phyloP scores from a whole-genome alignment of 176 grass and related monocot genomes.

The Luzula sylvatica region DNA sequence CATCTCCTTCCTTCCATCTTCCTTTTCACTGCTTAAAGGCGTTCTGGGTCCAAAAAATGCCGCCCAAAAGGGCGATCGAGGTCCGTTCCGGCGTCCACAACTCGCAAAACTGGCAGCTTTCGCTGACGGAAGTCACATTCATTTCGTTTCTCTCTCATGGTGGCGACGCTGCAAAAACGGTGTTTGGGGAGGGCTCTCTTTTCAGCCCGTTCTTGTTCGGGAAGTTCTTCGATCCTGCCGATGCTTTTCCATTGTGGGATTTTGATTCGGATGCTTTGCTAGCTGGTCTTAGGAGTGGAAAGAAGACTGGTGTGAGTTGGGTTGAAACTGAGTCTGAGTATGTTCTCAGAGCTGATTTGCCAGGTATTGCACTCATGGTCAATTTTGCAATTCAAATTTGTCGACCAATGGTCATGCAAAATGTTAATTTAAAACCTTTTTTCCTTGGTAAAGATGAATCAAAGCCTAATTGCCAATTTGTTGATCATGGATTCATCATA shows the following conservation, averaged over 20 bases:
- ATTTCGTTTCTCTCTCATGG: constrained; percentile 26
- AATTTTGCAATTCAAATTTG: no score
- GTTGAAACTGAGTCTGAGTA: constrained; percentile 50
- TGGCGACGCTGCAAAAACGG: constrained; percentile 34
- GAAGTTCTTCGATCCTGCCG: constrained; percentile 93
- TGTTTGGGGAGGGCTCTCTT: constrained; percentile 69
- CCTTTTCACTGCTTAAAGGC: neutral
- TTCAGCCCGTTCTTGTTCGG: constrained; percentile 79
- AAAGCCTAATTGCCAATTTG: no score
- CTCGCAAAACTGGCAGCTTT: constrained; percentile 59
- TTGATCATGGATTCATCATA: no score
- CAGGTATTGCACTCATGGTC: constrained; percentile 29
- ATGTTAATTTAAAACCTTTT: no score
- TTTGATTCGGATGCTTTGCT: constrained; percentile 65
- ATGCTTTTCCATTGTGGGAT: constrained; percentile 93
- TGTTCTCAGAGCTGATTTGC: constrained; percentile 44
- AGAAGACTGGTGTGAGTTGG: constrained; percentile 53
- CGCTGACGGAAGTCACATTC: constrained; percentile 64
- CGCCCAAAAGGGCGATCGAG: constrained; percentile 45
- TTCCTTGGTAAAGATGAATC: no score
- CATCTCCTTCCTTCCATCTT: neutral
- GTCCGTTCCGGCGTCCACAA: constrained; percentile 27
- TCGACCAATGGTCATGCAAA: no score
- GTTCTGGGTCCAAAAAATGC: constrained; percentile 30
- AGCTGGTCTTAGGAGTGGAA: constrained; percentile 28